Evolutionary conservation across 495 filamentous ascomycete genomes (phyloP), one percentile per base, ranked within the genome.

Genomic region (Aspergillus funiculosus): DNA sequence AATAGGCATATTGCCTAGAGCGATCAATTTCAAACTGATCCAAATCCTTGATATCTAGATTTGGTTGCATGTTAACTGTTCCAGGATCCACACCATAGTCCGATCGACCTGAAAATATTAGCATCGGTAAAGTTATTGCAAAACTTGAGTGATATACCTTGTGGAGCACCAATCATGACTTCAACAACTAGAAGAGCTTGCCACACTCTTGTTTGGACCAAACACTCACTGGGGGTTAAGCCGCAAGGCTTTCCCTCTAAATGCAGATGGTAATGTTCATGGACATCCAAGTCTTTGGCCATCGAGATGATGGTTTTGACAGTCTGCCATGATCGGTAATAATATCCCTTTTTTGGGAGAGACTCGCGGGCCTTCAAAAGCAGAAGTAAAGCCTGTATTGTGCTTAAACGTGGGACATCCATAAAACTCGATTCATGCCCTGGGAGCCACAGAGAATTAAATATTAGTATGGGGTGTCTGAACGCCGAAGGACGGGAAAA

Each of bases 291-390:
- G 59, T 98, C 92, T 54, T 94, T 89, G 31, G 82, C 88, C 86
- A 98, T 94, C 8, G 87, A 82, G 17, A 95, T 82, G 43, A 90
- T 83, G 30, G 86, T 89, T 42, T 95, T 90, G 35, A 96, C 81
- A 5, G 86, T 94, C 79, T 95, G 95, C 92, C 92, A 98, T 8
- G 92, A 98, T 18, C 92, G 80, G 60, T 90, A 97, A 64, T 92
- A 98, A 62, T 98, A 98, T 1, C 92, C 92, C 55, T 88, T 82
- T 60, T 92, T 92, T 2, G 94, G 94, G 34, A 84, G 79, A 22
- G 87, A 83, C 61, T 98, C 92, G 50, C 90, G 75, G 2, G 92
- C 94, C 68, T 98, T 98, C 13, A 95, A 62, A 28, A 97, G 68
- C 24, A 98, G 79, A 39, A 96, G 70, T 43, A 95, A 67, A 1